Conservation (phyloP, 805 yeast genomes). For the Kazachstania bromeliacearum region DNA sequence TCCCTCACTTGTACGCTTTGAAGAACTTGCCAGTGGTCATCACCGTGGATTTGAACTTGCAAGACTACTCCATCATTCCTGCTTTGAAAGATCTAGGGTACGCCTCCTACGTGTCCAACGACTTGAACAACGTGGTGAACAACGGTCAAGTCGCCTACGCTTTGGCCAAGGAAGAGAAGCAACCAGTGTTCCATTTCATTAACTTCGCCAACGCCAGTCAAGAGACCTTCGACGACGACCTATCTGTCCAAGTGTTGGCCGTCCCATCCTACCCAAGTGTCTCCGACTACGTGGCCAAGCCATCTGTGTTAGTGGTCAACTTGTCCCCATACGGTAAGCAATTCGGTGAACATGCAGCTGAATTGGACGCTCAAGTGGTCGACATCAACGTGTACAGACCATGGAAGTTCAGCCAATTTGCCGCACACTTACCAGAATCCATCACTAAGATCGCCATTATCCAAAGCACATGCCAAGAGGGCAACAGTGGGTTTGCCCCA, state of each 20-base stretch:
- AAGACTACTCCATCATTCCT: conserved; percentile 63
- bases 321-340: conserved; percentile 49
- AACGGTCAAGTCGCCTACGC: conserved; percentile 51
- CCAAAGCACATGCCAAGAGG: conserved; percentile 39
- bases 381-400: conserved; percentile 66
- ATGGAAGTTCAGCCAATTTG: conserved; percentile 46
- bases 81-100: conserved; percentile 62
- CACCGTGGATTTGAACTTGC: conserved; percentile 45
- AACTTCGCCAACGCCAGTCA: conserved; percentile 8
- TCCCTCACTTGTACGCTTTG: conserved; percentile 47
- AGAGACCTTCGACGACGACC: conserved; percentile 3
- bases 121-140: conserved; percentile 42
- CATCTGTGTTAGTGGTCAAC: conserved; percentile 33
- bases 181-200: conserved; percentile 68
- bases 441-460: conserved; percentile 56
- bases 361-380: conserved; percentile 21
- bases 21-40: conserved; percentile 41
- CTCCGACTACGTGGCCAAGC: neutral
- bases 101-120: conserved; percentile 59
- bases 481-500: conserved; percentile 45
- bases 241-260: neutral
- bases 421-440: conserved; percentile 42
- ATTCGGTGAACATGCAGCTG: conserved; percentile 33
- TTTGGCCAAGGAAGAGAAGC: conserved; percentile 38
- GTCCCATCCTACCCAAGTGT: neutral